Evolutionary conservation across 2,329 filamentous ascomycete genomes (phyloP), one percentile per base, ranked within the genome.

Genomic region (Stachybotrys chartarum): DNA sequence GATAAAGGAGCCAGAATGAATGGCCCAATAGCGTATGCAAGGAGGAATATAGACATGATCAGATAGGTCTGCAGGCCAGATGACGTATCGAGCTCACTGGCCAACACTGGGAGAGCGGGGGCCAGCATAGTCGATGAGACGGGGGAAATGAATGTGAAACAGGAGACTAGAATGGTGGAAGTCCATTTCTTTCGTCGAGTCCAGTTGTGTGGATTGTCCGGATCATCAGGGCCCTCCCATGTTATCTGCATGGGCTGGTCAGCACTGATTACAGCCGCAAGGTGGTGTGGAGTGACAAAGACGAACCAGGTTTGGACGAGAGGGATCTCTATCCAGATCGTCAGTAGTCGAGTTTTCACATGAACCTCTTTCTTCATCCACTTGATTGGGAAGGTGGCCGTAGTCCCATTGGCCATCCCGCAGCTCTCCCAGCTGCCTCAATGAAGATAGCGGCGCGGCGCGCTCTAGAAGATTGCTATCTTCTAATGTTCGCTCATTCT

Each of bases 31-130:
- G 77, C 78, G 50, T 79, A 79, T 53, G 81, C 82, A 0, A 84
- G 73, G 4, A 87, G 74, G 64, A 83, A 84, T 44, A 87, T 76
- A 1, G 81, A 83, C 53, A 85, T 74, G 59, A 82, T 74, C 51
- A 86, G 78, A 5, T 45, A 81, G 55, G 64, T 76, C 47, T 75
- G 66, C 31, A 80, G 70, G 5, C 63, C 68, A 7, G 70, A 70
- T 1, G 63, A 65, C 52, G 81, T 75, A 30, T 72, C 56, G 39
- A 82, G 69, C 16, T 81, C 76, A 1, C 66, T 61, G 1, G 71
- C 70, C 18, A 82, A 71, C 6, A 70, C 65, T 5, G 66, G 58
- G 11, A 82, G 61, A 0, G 75, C 78, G 0, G 80, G 80, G 0
- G 79, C 75, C 3, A 81, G 65, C 78, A 73, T 73, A 6, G 70